These are phyloP conservation scores for Erucastrum elatum DNA, from an alignment of 345 rosid genomes.

Conservation along the genomic window DNA sequence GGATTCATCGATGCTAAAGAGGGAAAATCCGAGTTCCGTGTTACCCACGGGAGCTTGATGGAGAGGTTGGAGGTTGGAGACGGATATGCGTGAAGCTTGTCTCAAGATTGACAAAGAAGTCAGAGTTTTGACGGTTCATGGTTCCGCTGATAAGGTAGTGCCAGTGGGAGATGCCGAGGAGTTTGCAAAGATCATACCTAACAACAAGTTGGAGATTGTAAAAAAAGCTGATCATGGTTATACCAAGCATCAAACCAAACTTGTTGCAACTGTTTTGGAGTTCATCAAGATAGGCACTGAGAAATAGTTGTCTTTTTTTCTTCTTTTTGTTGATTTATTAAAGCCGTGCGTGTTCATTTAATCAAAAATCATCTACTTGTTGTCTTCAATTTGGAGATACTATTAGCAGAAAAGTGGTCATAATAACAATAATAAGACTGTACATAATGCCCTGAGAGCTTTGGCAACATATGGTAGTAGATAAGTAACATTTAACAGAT, in stretches of 20 bases:
- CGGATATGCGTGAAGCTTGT: conserved; percentile 56
- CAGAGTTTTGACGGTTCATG: conserved; percentile 67
- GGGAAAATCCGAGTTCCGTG: conserved; percentile 43
- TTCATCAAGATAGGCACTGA: conserved; percentile 42
- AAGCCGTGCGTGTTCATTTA: background rate
- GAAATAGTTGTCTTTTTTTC: background rate
- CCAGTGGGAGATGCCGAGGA: conserved; percentile 60
- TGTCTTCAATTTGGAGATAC: background rate
- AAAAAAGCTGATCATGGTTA: conserved; percentile 65
- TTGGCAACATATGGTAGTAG: conserved; percentile 14
- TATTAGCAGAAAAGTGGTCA: background rate
- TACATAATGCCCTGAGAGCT: conserved; percentile 20
- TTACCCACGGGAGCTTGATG: conserved; percentile 56
- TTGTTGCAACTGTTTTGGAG: conserved; percentile 47
- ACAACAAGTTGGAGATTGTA: conserved; percentile 53
- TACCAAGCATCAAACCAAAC: conserved; percentile 49
- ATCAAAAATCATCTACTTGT: background rate
- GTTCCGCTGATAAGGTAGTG: conserved; percentile 53
- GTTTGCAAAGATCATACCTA: conserved; percentile 65
- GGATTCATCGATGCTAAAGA: conserved; percentile 56
- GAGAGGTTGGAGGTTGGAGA: conserved; percentile 56
- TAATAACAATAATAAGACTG: conserved; percentile 8
- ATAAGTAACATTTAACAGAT: conserved; percentile 12
- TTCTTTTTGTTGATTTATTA: background rate
- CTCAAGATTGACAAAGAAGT: conserved; percentile 48